These are phyloP conservation scores for Allodekkera sacchari DNA, from an alignment of 805 yeast species.

Conservation along the genomic window DNA sequence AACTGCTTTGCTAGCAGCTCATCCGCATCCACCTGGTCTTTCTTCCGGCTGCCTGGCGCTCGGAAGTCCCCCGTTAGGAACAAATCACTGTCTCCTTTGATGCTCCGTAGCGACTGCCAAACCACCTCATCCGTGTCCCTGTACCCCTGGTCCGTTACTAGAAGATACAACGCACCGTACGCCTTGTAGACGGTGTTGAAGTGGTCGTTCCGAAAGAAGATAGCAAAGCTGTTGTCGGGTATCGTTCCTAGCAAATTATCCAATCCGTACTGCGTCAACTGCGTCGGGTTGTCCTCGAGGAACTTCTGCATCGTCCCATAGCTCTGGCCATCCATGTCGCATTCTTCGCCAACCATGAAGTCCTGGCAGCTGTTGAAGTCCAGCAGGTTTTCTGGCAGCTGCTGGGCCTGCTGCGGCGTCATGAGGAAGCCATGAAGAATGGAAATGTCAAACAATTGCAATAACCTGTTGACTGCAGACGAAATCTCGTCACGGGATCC, in stretches of 20 bases:
- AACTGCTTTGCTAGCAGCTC: slow-evolving; percentile 20
- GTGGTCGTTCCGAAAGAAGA: slow-evolving; percentile 86
- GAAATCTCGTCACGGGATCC: slow-evolving; percentile 12
- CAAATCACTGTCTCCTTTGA: slow-evolving; percentile 60
- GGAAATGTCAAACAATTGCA: slow-evolving; percentile 18
- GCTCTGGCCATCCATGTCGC: slow-evolving; percentile 4
- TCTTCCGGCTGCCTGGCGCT: slow-evolving; percentile 21
- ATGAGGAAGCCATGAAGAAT: slow-evolving; percentile 70
- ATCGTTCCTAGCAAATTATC: slow-evolving; percentile 26
- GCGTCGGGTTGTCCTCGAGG: slow-evolving; percentile 59
- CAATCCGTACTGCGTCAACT: slow-evolving; percentile 66
- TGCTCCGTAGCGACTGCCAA: slow-evolving; percentile 73
- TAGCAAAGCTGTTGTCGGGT: slow-evolving; percentile 45
- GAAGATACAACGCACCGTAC: slow-evolving; percentile 41
- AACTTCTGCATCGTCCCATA: slow-evolving; percentile 25
- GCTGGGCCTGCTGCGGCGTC: not conserved
- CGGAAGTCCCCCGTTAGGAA: slow-evolving; percentile 61
- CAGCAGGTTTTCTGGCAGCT: not conserved
- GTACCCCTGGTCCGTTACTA: slow-evolving; percentile 73
- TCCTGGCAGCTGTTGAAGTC: slow-evolving; percentile 25
- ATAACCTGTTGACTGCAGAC: slow-evolving; percentile 11
- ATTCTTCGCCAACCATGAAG: slow-evolving; percentile 11
- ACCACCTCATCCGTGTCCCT: slow-evolving; percentile 40
- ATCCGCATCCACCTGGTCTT: slow-evolving; percentile 9
- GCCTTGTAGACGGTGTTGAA: slow-evolving; percentile 62